These are phyloP conservation scores for Trichoderma koningii DNA, from an alignment of 2,329 filamentous ascomycete species.

Conservation along the genomic window DNA sequence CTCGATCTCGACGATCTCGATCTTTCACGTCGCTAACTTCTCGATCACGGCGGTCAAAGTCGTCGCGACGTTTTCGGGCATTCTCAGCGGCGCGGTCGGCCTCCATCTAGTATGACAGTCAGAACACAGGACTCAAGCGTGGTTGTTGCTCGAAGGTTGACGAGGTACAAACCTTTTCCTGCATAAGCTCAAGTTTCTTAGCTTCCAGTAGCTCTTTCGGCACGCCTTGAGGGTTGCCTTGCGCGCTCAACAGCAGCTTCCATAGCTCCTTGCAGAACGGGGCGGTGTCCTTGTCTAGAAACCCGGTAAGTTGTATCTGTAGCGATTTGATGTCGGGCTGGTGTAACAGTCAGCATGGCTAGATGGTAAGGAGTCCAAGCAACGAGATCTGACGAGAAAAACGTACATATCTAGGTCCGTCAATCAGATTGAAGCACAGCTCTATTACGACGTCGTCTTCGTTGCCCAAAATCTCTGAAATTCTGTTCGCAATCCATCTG, in stretches of 20 bases:
- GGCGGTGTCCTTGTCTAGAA: constrained; percentile 88
- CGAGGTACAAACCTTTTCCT: constrained; percentile 75
- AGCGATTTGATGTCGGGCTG: constrained; percentile 95
- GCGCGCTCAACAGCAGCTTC: constrained; percentile 87
- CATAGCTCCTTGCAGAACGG: constrained; percentile 92
- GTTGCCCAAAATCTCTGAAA: constrained; percentile 83
- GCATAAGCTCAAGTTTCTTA: constrained; percentile 91
- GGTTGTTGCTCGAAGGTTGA: too few species aligned
- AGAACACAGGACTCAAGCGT: neutral
- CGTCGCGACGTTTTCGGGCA: constrained; percentile 69
- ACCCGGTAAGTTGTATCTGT: constrained; percentile 92
- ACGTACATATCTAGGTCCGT: constrained; percentile 71
- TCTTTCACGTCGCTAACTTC: constrained; percentile 69
- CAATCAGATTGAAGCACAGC: constrained; percentile 69
- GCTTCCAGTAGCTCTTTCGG: constrained; percentile 93
- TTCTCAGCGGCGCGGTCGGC: constrained; percentile 80
- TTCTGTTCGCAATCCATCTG: constrained; percentile 91
- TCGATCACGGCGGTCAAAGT: constrained; percentile 69
- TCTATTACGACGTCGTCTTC: constrained; percentile 97
- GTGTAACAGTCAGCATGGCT: constrained; percentile 26
- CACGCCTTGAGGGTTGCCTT: constrained; percentile 84
- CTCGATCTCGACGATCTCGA: constrained; percentile 59
- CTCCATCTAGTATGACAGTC: constrained; percentile 61
- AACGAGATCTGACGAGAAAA: neutral
- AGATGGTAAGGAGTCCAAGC: neutral